Conservation (phyloP, 208 protist species). For the Crithidia bombi region DNA sequence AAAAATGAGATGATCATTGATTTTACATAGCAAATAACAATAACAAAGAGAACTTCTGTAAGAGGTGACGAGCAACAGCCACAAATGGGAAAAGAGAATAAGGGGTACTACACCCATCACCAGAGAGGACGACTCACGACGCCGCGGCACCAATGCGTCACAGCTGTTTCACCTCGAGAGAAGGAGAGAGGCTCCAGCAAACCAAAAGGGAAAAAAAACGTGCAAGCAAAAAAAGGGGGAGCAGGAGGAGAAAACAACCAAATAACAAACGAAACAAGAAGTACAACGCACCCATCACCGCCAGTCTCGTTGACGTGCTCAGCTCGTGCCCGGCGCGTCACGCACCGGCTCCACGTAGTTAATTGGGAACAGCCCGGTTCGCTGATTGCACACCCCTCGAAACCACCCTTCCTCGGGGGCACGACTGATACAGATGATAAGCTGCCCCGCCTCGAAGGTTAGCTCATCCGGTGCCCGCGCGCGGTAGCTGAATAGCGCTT, state of each 20-base stretch:
- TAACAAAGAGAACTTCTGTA: constrained; percentile 25
- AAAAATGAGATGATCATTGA: no score
- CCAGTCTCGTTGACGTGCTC: no score
- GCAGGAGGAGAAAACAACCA: not conserved
- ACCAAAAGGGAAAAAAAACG: not conserved
- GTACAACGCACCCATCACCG: no score
- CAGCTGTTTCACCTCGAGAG: not conserved
- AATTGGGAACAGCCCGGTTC: constrained; percentile 87
- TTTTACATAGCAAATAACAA: not conserved
- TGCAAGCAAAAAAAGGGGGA: not conserved
- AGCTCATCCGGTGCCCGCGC: constrained; percentile 87
- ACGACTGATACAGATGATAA: constrained; percentile 79
- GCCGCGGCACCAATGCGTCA: no score
- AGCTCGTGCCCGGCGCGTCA: constrained; percentile 9
- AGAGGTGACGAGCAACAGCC: not conserved
- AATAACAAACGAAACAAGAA: constrained; percentile 8
- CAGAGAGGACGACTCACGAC: no score
- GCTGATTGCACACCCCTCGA: constrained; percentile 87
- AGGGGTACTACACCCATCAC: no score
- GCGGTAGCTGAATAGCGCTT: constrained; percentile 79
- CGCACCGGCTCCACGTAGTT: constrained; percentile 76
- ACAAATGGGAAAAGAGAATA: not conserved
- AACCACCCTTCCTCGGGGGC: constrained; percentile 91
- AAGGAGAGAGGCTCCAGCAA: not conserved
- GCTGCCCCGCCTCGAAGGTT: constrained; percentile 73